These are phyloP conservation scores for Fusarium sarcochroum DNA, from an alignment of 2,329 filamentous ascomycete species.

Conservation along the genomic window DNA sequence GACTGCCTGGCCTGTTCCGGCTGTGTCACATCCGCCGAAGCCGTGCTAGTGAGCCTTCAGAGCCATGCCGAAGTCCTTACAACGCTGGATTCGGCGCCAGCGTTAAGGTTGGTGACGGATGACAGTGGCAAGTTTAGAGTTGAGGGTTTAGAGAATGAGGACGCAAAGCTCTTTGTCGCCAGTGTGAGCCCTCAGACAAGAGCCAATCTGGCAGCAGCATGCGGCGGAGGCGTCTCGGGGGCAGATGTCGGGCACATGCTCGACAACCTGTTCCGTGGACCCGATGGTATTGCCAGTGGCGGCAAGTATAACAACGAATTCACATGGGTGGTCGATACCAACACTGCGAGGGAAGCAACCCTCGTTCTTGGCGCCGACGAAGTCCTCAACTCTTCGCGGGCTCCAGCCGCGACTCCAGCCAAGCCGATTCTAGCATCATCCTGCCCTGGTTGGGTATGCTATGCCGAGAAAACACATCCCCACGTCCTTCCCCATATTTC, in stretches of 20 bases:
- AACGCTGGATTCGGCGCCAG: constrained; percentile 78
- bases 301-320: constrained; percentile 84
- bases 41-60: constrained; percentile 94
- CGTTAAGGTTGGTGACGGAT: constrained; percentile 58
- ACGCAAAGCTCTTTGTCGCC: constrained; percentile 87
- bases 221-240: constrained; percentile 78
- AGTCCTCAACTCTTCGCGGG: constrained; percentile 61
- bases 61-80: constrained; percentile 92
- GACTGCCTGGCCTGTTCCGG: constrained; percentile 98
- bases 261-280: constrained; percentile 79
- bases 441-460: constrained; percentile 98
- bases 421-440: constrained; percentile 86
- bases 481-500: constrained; percentile 93
- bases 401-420: constrained; percentile 38
- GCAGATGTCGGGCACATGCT: constrained; percentile 85
- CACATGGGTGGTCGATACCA: constrained; percentile 92
- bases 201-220: constrained; percentile 89
- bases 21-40: constrained; percentile 97
- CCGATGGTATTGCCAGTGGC: constrained; percentile 76
- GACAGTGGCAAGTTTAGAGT: constrained; percentile 56
- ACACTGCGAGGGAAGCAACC: constrained; percentile 83
- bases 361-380: constrained; percentile 86
- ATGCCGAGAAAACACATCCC: constrained; percentile 97
- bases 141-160: constrained; percentile 67
- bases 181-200: constrained; percentile 93